Conservation (phyloP, 2,329 filamentous ascomycete genomes). For the Hymenoscyphus infarciens region DNA sequence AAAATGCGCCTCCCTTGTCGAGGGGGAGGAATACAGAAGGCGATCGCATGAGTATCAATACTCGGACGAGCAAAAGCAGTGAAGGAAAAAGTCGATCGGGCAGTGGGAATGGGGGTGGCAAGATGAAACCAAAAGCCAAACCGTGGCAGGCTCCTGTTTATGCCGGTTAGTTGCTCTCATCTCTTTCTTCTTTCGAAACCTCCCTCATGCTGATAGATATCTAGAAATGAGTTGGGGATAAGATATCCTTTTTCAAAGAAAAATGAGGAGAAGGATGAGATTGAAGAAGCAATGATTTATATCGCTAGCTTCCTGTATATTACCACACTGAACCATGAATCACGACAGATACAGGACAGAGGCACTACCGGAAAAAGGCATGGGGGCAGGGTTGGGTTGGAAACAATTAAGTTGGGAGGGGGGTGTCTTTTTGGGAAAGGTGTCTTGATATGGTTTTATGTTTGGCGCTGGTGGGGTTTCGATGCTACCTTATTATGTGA, state of each 20-base stretch:
- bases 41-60: constrained; percentile 27
- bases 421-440: background rate
- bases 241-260: background rate
- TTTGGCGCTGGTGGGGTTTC: constrained; percentile 6
- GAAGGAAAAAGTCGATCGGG: constrained; percentile 33
- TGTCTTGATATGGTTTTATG: constrained; percentile 5
- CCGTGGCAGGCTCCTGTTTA: constrained; percentile 42
- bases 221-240: constrained; percentile 14
- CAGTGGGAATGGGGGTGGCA: constrained; percentile 23
- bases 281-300: background rate
- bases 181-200: background rate
- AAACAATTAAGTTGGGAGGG: background rate
- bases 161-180: constrained; percentile 33
- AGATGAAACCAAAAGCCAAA: constrained; percentile 37
- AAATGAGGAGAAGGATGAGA: background rate
- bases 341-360: constrained; percentile 1
- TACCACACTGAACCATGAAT: background rate
- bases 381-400: background rate
- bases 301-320: background rate
- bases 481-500: background rate
- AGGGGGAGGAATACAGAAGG: constrained; percentile 6
- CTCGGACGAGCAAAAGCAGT: constrained; percentile 30
- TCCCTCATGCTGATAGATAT: constrained; percentile 1
- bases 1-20: constrained; percentile 4
- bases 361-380: background rate